Evolutionary conservation across 176 grass and related monocot genomes (phyloP), one percentile per base, ranked within the genome.

Genomic region (Oryza meyeriana): DNA sequence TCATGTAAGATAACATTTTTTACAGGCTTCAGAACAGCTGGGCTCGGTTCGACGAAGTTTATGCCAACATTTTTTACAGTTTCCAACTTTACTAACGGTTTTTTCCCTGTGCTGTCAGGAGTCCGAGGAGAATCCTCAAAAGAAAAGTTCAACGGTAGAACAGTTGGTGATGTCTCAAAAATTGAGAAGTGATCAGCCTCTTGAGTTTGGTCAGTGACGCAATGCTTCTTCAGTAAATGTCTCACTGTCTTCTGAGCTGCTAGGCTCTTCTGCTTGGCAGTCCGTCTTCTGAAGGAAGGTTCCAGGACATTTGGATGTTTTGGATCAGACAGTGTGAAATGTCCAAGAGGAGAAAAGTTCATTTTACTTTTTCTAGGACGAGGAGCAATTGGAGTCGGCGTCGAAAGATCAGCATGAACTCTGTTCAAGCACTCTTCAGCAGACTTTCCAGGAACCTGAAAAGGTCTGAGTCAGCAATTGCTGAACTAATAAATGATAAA

Each of bases 381-480:
- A 80, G 88, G 68, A 32, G 71, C 86, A 26, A 84, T 87, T 57
- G 91, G 89, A 89, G 86, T 89, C 25, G 95, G 95, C 31, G 92
- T 94, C 28, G 74, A 78, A 45, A 89, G 83, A 45, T 92, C 85
- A 68, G 86, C 85, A 62, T 98, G 84, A 75, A 98, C 90, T 89
- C 66, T 88, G 72, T 91, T 88, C 64, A 94, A 98, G 72, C 90
- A 94, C 58, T 98, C 92, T 79, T 93, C 66, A 6, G 83, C 86
- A 93, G 87, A 92, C 82, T 79, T 98, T 22, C 88, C 95, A 7
- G 90, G 84, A 24, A 98, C 95, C 94, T 98, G 78, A 63, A 87
- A 76, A 77, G 36, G 80, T 79, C 79, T 63, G 14, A 45, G 45
- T 66, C 52, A 67, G 41, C 69, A 28, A 71, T 64, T 14, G 25